Evolutionary conservation across 1,284 basidiomycete genomes (phyloP), one percentile per base, ranked within the genome.

Genomic region (Trichosporon inkin): DNA sequence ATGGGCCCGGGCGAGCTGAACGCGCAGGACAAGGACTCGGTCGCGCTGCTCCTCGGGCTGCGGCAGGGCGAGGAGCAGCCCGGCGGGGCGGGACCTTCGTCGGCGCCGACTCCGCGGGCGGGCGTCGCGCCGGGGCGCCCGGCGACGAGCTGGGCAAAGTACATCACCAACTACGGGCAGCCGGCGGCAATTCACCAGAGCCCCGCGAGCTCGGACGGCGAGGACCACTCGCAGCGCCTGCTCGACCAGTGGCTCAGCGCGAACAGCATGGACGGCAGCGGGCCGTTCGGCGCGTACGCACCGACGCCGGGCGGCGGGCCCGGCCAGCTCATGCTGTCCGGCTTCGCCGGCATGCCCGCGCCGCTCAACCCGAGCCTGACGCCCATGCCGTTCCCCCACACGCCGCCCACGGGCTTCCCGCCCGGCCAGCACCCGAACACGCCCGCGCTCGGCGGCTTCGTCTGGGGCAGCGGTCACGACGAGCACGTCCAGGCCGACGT

Each of bases 211-310:
- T 57, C 65, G 2, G 64, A 62, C 13, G 65, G 68, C 35, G 77
- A 78, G 39, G 76, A 78, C 60, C 74, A 78, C 58, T 72, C 71
- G 1, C 77, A 78, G 61, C 65, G 75, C 32, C 64, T 78, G 62
- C 68, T 79, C 2, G 76, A 79, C 62, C 71, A 77, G 56, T 79
- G 77, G 77, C 68, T 79, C 22, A 71, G 69, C 39, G 66, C 72
- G 40, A 77, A 78, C 58, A 53, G 41, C 54, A 51, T 51, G 37
- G 22, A 20, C 17, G 20, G 11, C 36, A 20, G 14, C 14, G 24
- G 34, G 34, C 34, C 37, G 19, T 49, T 38, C 13, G 16, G 10
- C 16, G 36, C 36, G 17, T 17, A 11, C 22, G 16, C 7, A 2
- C 13, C 2, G 10, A 32, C 53, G 28, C 53, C 53, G 13, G 8